phyloP scores from a whole-genome alignment of 257 asterid genomes.

The Linaria vulgaris region DNA sequence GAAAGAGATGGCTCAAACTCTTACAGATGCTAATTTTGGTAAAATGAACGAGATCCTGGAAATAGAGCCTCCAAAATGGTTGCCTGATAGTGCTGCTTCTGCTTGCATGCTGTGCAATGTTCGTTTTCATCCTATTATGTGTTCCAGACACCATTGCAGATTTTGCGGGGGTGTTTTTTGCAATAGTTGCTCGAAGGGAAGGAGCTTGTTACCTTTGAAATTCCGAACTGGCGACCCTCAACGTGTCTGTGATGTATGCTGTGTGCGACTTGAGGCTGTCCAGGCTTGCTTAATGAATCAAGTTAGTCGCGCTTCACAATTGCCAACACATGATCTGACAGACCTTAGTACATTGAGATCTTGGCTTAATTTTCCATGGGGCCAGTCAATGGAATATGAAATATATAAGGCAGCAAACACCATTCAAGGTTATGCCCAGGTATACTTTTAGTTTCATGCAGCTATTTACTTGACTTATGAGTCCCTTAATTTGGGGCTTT shows the following conservation, averaged over 20 bases:
- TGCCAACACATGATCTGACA: conserved; percentile 87
- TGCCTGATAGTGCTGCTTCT: conserved; percentile 89
- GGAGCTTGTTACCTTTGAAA: conserved; percentile 82
- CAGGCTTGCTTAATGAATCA: conserved; percentile 89
- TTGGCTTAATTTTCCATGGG: conserved; percentile 99
- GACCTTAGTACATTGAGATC: conserved; percentile 97
- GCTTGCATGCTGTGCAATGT: conserved; percentile 90
- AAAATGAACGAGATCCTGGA: conserved; percentile 70
- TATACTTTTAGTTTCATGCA: conserved; percentile 25
- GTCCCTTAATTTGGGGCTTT: too few relatives aligned
- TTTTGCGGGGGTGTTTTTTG: conserved; percentile 96
- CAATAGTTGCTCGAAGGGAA: conserved; percentile 78
- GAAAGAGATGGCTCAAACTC: conserved; percentile 95
- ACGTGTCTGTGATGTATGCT: conserved; percentile 96
- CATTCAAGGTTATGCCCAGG: conserved; percentile 71
- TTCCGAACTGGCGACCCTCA: conserved; percentile 72
- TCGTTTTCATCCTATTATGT: conserved; percentile 92
- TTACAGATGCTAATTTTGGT: conserved; percentile 70
- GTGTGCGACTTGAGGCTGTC: conserved; percentile 81
- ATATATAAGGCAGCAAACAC: conserved; percentile 93
- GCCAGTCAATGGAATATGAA: conserved; percentile 96
- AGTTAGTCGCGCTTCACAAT: conserved; percentile 91
- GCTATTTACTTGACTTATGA: too few relatives aligned
- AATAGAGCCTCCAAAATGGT: conserved; percentile 94
- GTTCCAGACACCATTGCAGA: conserved; percentile 97